Percentiles rank a stretch among this genome's conserved stretches.
phyloP scores from a whole-genome alignment of 495 filamentous ascomycete species.

The Delitschia confertaspora region DNA sequence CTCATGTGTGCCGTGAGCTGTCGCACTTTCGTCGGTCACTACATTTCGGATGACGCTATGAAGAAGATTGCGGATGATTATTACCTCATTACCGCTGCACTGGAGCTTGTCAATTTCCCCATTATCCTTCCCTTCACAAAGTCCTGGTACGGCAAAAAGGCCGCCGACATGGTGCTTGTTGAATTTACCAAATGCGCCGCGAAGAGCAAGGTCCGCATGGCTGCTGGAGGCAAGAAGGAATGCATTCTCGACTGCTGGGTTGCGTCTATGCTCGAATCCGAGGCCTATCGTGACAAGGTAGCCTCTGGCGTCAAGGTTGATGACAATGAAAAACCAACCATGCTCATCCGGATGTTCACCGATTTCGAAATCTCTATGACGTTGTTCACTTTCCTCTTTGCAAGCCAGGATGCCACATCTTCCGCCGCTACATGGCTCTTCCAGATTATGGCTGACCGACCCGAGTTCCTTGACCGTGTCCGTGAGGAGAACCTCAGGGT shows the following conservation, averaged over 20 bases:
- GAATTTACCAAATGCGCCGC: slow-evolving; percentile 88
- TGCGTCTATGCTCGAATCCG: slow-evolving; percentile 71
- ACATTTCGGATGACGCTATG: slow-evolving; percentile 77
- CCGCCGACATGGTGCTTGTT: slow-evolving; percentile 79
- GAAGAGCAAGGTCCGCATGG: slow-evolving; percentile 88
- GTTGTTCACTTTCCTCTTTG: slow-evolving; percentile 95
- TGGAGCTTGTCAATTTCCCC: slow-evolving; percentile 97
- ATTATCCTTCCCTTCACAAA: slow-evolving; percentile 94
- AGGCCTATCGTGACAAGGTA: slow-evolving; percentile 64
- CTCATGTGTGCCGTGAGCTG: slow-evolving; percentile 91
- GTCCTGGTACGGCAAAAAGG: slow-evolving; percentile 96
- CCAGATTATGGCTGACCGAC: slow-evolving; percentile 88
- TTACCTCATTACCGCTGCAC: slow-evolving; percentile 88
- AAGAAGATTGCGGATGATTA: slow-evolving; percentile 97
- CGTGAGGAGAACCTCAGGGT: slow-evolving; percentile 81
- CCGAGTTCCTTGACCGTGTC: slow-evolving; percentile 80
- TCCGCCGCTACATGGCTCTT: slow-evolving; percentile 91
- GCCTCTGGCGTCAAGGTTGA: slow-evolving; percentile 59
- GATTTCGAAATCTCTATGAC: slow-evolving; percentile 93
- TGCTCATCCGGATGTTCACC: slow-evolving; percentile 75
- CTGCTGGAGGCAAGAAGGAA: slow-evolving; percentile 72
- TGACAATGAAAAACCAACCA: slow-evolving; percentile 65
- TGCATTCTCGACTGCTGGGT: slow-evolving; percentile 97
- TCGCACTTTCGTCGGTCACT: slow-evolving; percentile 94
- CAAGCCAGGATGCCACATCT: slow-evolving; percentile 92